A percentile compares a stretch with the other conserved stretches of the same genome.
Evolutionary conservation across 2,329 filamentous ascomycete genomes (phyloP).

Genomic region (Dactylellina sp.): DNA sequence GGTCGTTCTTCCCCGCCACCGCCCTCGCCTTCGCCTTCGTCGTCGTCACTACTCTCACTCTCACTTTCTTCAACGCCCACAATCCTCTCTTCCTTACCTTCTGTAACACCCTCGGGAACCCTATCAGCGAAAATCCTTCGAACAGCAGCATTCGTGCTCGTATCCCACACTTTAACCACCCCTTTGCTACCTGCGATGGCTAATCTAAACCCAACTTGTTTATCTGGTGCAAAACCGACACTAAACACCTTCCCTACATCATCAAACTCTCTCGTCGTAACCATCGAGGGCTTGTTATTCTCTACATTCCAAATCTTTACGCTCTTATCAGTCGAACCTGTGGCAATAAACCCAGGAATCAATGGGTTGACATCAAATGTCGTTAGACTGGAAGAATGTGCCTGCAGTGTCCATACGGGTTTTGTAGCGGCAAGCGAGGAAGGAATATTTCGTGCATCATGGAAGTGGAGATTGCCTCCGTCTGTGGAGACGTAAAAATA

Average conservation of each 20-base stretch:
- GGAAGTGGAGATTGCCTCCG: slow-evolving; percentile 88
- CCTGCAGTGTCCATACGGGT: slow-evolving; percentile 92
- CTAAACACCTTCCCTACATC: slow-evolving; percentile 91
- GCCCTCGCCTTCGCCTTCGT: slow-evolving; percentile 59
- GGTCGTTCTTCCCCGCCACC: slow-evolving; percentile 59
- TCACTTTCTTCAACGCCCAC: slow-evolving; percentile 75
- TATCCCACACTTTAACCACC: slow-evolving; percentile 93
- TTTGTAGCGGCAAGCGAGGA: slow-evolving; percentile 79
- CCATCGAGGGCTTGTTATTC: slow-evolving; percentile 79
- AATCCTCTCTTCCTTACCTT: slow-evolving; percentile 78
- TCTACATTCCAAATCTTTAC: slow-evolving; percentile 97
- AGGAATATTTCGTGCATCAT: slow-evolving; percentile 79
- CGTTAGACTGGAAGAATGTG: slow-evolving; percentile 82
- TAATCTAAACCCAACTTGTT: slow-evolving; percentile 89
- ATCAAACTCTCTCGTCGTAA: slow-evolving; percentile 89
- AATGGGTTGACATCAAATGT: slow-evolving; percentile 90
- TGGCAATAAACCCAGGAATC: slow-evolving; percentile 92
- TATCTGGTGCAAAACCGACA: slow-evolving; percentile 87
- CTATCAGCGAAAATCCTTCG: slow-evolving; percentile 83
- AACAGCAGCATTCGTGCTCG: slow-evolving; percentile 89
- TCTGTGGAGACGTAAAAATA: slow-evolving; percentile 97
- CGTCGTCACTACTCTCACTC: slow-evolving; percentile 70
- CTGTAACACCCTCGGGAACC: slow-evolving; percentile 72
- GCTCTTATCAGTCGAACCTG: slow-evolving; percentile 91
- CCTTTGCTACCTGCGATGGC: slow-evolving; percentile 96